These are phyloP conservation scores for Aegilops bicornis DNA, from an alignment of 176 grass and related monocot genomes.

Conservation along the genomic window DNA sequence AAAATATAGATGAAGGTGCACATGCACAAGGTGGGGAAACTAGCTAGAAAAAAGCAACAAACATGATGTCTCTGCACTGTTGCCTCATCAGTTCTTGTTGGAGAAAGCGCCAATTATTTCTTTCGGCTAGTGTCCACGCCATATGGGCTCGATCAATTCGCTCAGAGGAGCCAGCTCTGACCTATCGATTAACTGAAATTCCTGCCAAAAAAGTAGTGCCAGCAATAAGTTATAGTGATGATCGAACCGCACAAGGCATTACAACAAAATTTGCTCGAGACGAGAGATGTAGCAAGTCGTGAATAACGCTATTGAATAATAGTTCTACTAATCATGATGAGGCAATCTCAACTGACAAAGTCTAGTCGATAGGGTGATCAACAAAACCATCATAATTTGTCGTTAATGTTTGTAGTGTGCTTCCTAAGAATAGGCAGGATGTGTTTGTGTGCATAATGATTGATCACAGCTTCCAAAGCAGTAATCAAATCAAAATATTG, in stretches of 20 bases:
- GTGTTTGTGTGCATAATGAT: constrained; percentile 38
- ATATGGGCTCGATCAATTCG: constrained; percentile 74
- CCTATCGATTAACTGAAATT: constrained; percentile 78
- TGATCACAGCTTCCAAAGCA: constrained; percentile 31
- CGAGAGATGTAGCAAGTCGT: neutral
- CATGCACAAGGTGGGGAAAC: neutral
- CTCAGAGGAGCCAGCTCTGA: constrained; percentile 76
- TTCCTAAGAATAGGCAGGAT: neutral
- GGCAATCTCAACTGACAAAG: neutral
- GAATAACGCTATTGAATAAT: neutral
- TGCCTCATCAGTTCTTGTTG: neutral
- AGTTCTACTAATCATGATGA: neutral
- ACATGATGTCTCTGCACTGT: neutral
- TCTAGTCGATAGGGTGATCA: neutral
- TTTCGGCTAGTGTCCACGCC: constrained; percentile 27
- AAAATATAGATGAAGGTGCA: neutral
- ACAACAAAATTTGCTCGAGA: neutral
- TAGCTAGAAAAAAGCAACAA: neutral
- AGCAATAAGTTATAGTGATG: neutral
- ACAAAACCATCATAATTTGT: neutral
- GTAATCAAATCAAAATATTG: neutral
- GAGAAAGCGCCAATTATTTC: neutral
- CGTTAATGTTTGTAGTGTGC: neutral
- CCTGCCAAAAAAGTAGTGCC: constrained; percentile 41
- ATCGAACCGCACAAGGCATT: neutral